Conservation (phyloP, 2,329 filamentous ascomycete genomes). For the Epicoccum nigrum region DNA sequence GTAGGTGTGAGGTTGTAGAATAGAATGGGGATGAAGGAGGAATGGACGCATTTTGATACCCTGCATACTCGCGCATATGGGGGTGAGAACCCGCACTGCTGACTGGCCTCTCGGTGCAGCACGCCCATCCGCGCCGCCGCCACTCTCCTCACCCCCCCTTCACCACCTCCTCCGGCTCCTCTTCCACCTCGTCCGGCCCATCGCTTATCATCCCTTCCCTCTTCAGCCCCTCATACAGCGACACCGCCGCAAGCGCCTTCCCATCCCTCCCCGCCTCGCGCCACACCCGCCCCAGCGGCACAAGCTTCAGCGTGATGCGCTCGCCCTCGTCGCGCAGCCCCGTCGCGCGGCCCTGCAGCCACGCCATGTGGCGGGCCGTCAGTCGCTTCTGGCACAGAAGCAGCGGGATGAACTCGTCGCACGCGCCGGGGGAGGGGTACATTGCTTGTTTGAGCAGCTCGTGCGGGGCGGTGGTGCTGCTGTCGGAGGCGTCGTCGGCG, state of each 20-base stretch:
- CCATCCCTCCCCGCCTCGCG: conserved; percentile 61
- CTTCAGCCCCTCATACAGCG: conserved; percentile 60
- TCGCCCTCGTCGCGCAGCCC: conserved; percentile 62
- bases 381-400: conserved; percentile 63
- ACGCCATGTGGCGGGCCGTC: conserved; percentile 54
- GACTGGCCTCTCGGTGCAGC: too few relatives aligned
- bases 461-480: not conserved
- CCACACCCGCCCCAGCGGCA: conserved; percentile 59
- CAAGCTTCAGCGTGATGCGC: conserved; percentile 64
- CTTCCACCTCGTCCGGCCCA: conserved; percentile 25
- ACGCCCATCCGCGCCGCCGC: too few relatives aligned
- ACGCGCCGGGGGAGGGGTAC: conserved; percentile 62
- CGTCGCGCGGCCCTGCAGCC: conserved; percentile 60
- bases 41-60: too few relatives aligned
- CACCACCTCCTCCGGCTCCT: conserved; percentile 12
- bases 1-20: conserved; percentile 2
- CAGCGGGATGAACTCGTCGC: conserved; percentile 65
- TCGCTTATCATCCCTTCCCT: conserved; percentile 52
- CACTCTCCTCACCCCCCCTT: too few relatives aligned
- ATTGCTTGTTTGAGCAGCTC: conserved; percentile 46
- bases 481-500: conserved; percentile 8
- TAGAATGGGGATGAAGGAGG: too few relatives aligned
- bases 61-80: too few relatives aligned
- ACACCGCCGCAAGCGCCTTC: conserved; percentile 62
- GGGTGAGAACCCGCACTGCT: too few relatives aligned